Base-by-base conservation (phyloP, 306 rosid species). In the Cyclanthera cordifolia region DNA sequence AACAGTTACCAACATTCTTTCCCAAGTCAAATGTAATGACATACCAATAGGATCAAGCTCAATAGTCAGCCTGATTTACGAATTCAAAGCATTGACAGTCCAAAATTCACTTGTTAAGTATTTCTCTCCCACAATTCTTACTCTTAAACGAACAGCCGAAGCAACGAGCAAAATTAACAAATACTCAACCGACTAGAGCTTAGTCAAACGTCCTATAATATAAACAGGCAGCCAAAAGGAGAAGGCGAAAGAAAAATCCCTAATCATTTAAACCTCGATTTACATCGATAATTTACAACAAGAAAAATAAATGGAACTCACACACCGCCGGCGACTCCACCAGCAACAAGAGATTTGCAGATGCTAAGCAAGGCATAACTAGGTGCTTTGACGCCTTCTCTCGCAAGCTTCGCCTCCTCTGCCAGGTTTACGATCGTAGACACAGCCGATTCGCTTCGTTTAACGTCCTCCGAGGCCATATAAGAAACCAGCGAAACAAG, bases 251-350 rank as follows among this genome's bases (percentile, higher is more conserved):
- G 41, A 34, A 34, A 34, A 34, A 34, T 5, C 41, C 41, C 37
- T 30, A 27, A 9, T 28, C 46, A 50, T 27, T 51, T 17, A 17
- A 11, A 72, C 9, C 16, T 41, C 13, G 50, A 14, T 67, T 77
- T 55, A 39, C n/a, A 24, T 8, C 32, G 3, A 41, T 51, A 72
- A 69, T 8, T 15, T 17, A 13, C 41, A 25, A 46, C 46, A 70
- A 12, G 8, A 8, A 67, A 10, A 24, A 47, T 1, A 50, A 54
- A 17, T 73, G 76, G 70, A 71, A 86, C 99, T 94, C 79, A 94
- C 99, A 94, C 90, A 81, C 99, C 99, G 53, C 99, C 99, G 0
- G 99, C 99, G 77, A 94, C 95, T 17, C 99, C 99, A 70, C 99
- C 97, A 4, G 99, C 99, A 10, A 88, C 78, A 25, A 94, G 94